Percentiles rank a stretch among this genome's conserved stretches.
These are phyloP conservation scores for Austropuccinia psidii DNA, from an alignment of 1,284 basidiomycete genomes.

Conservation along the genomic window DNA sequence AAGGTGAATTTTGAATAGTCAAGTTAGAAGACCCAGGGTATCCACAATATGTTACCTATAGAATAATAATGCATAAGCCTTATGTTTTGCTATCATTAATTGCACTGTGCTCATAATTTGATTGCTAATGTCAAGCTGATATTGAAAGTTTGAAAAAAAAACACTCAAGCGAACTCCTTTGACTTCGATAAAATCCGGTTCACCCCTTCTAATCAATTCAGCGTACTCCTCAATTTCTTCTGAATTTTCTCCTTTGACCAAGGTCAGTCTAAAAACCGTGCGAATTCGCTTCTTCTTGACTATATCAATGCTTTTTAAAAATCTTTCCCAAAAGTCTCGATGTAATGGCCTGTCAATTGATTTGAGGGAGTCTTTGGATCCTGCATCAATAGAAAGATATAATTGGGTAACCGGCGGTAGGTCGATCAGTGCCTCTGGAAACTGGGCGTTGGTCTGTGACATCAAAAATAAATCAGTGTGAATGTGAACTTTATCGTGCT, in stretches of 20 bases:
- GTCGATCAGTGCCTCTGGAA: slow-evolving; percentile 34
- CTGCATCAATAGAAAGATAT: slow-evolving; percentile 38
- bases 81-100: neutral
- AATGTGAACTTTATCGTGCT: neutral
- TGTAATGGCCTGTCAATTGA: slow-evolving; percentile 37
- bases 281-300: slow-evolving; percentile 22
- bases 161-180: slow-evolving; percentile 32
- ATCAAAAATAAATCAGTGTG: neutral
- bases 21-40: slow-evolving; percentile 34
- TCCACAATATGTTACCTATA: slow-evolving; percentile 37
- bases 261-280: slow-evolving; percentile 37
- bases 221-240: slow-evolving; percentile 36
- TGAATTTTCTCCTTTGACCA: slow-evolving; percentile 37
- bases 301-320: slow-evolving; percentile 36
- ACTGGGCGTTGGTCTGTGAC: slow-evolving; percentile 37
- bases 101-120: too few relatives aligned
- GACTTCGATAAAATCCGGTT: slow-evolving; percentile 38
- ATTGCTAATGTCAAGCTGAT: too few relatives aligned
- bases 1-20: slow-evolving; percentile 38
- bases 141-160: neutral
- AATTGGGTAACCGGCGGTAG: slow-evolving; percentile 37
- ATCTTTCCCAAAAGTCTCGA: slow-evolving; percentile 38
- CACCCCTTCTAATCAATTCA: slow-evolving; percentile 24
- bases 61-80: neutral
- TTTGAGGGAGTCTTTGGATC: slow-evolving; percentile 32